Base-by-base conservation (phyloP, 495 filamentous ascomycete genomes). In the Tuber brumale region DNA sequence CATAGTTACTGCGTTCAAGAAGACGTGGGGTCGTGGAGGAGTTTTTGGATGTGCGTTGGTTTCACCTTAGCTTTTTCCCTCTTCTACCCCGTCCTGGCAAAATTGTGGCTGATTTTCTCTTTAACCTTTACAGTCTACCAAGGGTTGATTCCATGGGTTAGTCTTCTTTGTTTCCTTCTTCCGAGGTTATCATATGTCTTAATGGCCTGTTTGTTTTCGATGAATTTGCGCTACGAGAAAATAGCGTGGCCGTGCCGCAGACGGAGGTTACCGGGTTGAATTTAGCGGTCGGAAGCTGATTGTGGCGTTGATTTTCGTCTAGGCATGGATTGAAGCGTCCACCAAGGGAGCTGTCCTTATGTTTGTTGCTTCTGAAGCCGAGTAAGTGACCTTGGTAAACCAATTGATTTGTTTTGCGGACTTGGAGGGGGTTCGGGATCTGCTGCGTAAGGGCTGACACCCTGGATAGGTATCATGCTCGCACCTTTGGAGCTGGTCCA, bases 331-430 rank as follows among this genome's bases (percentile, higher is more conserved):
- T 88, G 95, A 99, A 88, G 96, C 96, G 85, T 98, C 95, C 81
- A 98, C 96, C 85, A 99, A 99, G 87, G 95, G 95, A 83, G 95
- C 95, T 80, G 95, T 99, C 79, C 92, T 99, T 84, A 93, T 99
- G 86, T 99, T 99, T 86, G 94, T 99, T 85, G 94, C 96, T 82
- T 96, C 94, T 79, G 95, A 99, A 87, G 95, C 94, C 85, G 95
- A 99, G 87, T 83, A 79, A 74, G 81, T 77, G 45, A 8, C 74
- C 35, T 66, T 48, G 37, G 57, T 72, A 27, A 61, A 14, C n/a
- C 43, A 76, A 39, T 27, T 79, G 73, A 46, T 12, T 75, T 73
- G 44, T 45, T 7, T 42, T 74, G n/a, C 35, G 61, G 4, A 35
- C 2, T 31, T 35, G 57, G 14, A 57, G n/a, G 4, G 57, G 31